Percentiles rank a stretch among this genome's conserved stretches.
Conservation (phyloP, 2,329 filamentous ascomycete genomes). For the Colletotrichum tamarilloi region DNA sequence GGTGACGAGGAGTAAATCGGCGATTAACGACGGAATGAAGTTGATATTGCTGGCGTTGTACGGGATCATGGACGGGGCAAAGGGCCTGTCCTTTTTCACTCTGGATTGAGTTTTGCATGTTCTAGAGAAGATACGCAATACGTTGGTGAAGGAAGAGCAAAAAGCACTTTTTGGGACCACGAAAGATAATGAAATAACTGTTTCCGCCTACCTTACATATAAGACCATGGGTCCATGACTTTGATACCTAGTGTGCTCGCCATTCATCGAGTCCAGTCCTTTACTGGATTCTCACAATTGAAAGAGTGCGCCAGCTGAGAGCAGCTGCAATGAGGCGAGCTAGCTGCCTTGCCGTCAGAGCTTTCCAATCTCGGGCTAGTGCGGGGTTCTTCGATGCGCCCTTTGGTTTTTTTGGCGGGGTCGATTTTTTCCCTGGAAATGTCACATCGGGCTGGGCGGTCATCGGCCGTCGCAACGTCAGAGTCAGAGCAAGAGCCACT, state of each 20-base stretch:
- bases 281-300: neutral
- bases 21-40: constrained; percentile 23
- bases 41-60: constrained; percentile 34
- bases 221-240: neutral
- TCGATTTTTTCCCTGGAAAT: constrained; percentile 12
- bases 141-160: constrained; percentile 26
- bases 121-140: constrained; percentile 26
- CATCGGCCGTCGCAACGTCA: constrained; percentile 20
- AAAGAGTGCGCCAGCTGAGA: constrained; percentile 16
- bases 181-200: constrained; percentile 32
- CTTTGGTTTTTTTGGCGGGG: constrained; percentile 32
- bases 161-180: constrained; percentile 33
- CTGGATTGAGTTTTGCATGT: constrained; percentile 35
- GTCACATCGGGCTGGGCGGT: constrained; percentile 10
- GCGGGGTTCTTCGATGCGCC: constrained; percentile 30
- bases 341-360: neutral
- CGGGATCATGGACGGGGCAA: constrained; percentile 27
- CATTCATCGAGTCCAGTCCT: neutral
- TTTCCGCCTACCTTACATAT: constrained; percentile 17
- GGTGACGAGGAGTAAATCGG: constrained; percentile 51
- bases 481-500: constrained; percentile 25
- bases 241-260: neutral
- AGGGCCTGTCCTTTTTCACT: constrained; percentile 25
- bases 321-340: constrained; percentile 1
- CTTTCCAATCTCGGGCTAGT: constrained; percentile 20